Base-by-base conservation (phyloP, 768 basidiomycete genomes). In the Mycena epipterygia region DNA sequence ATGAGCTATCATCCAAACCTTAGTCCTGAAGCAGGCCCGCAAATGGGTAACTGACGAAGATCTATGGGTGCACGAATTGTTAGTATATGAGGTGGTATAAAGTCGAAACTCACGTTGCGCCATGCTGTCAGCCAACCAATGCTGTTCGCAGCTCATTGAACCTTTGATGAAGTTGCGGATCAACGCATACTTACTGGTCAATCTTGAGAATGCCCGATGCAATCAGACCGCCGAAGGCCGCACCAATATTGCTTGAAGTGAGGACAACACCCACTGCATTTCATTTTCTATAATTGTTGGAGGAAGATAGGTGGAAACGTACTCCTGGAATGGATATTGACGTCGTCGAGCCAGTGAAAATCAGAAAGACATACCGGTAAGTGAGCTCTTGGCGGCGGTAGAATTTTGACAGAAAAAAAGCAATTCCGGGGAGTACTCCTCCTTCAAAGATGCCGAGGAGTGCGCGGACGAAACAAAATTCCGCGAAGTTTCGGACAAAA, bases 381-480 rank as follows among this genome's bases (percentile, higher is more conserved):
- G 60, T 61, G 27, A 49, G 60, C 33, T 61, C 60, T 33, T 61
- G 60, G 12, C 60, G 60, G 37, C 60, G 60, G 46, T 61, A 61
- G 46, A 61, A 61, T 37, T 61, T 61, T 16, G 60, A 61, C 46
- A 61, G 32, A 23, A 61, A 41, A 46, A 49, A 61, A n/a, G 60
- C 60, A 27, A 61, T 61, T 49, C 60, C 60, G n/a, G 60, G 60
- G 42, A 61, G 60, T 23, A 59, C 42, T 29, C 58, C 58, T 59
- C 58, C 56, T 33, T 59, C 27, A 37, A 37, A 59, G 32, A 61
- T 37, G 27, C 46, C 60, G n/a, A 61, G 60, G 32, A 61, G 60
- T 46, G 60, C 42, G 30, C 60, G 60, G 42, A 61, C 60, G 60
- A 61, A 23, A 27, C 60, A 61, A 35, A 61, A 61, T 29, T 61